These are phyloP conservation scores for Phycomyces blakesleeanus DNA, from an alignment of 192 early-diverging fungal species.

Conservation along the genomic window DNA sequence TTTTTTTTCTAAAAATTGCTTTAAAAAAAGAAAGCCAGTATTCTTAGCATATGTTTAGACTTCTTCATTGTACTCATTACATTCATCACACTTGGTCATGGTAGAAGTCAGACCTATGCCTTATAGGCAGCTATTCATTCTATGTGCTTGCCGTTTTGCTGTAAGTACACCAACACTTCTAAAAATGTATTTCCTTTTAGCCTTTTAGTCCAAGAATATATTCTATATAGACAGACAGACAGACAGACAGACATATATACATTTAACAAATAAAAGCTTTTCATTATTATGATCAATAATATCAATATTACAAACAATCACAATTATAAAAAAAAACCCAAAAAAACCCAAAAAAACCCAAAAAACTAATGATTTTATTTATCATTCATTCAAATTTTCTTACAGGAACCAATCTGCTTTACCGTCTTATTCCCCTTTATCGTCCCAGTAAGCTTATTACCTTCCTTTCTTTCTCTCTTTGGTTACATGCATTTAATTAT, in stretches of 20 bases:
- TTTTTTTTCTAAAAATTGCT: conserved; percentile 9
- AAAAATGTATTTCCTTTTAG: too few relatives aligned
- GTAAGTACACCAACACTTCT: background rate
- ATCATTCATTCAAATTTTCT: background rate
- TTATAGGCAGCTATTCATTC: conserved; percentile 15
- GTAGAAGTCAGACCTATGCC: conserved; percentile 12
- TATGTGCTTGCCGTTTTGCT: conserved; percentile 22
- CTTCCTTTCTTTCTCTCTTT: too few relatives aligned
- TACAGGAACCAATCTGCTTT: conserved; percentile 31
- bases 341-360: too few relatives aligned
- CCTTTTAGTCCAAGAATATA: background rate
- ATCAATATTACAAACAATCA: too few relatives aligned
- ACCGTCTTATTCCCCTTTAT: conserved; percentile 30
- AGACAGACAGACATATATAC: background rate
- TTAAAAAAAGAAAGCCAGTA: background rate
- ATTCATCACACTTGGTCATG: background rate
- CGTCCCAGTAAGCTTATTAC: conserved; percentile 25
- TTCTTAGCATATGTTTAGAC: too few relatives aligned
- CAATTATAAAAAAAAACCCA: too few relatives aligned
- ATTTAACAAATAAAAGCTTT: too few relatives aligned
- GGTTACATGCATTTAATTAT: too few relatives aligned
- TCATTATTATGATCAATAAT: too few relatives aligned
- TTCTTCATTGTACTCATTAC: too few relatives aligned
- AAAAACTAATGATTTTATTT: too few relatives aligned
- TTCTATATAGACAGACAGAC: background rate